Evolutionary conservation across 306 rosid species (phyloP).

Genomic region (Quercus engelmannii): DNA sequence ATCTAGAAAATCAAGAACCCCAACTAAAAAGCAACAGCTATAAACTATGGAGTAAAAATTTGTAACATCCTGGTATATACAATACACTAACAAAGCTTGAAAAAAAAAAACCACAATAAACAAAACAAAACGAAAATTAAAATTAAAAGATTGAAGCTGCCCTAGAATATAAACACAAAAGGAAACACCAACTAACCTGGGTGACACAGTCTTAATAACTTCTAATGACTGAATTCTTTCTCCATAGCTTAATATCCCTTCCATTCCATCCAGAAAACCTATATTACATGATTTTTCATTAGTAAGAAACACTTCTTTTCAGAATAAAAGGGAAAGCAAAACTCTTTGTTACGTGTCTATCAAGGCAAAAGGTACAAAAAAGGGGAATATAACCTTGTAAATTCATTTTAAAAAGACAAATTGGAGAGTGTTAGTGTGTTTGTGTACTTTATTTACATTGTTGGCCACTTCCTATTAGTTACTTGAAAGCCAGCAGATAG

Average conservation of each 20-base stretch:
- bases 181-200: constrained; percentile 41
- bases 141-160: not conserved
- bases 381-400: not conserved
- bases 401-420: not conserved
- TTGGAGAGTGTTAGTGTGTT: not conserved
- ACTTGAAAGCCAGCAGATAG: not conserved
- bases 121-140: not conserved
- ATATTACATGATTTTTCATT: constrained; percentile 21
- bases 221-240: constrained; percentile 25
- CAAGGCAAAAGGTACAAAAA: constrained; percentile 8
- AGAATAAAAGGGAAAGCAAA: constrained; percentile 9
- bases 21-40: not conserved
- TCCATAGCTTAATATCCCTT: constrained; percentile 32
- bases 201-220: constrained; percentile 17
- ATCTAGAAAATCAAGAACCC: no score
- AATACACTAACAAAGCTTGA: not conserved
- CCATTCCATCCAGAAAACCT: constrained; percentile 44
- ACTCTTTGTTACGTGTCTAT: not conserved
- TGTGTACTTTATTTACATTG: not conserved
- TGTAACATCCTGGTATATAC: not conserved
- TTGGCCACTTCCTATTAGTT: not conserved
- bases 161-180: not conserved
- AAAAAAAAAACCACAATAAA: not conserved
- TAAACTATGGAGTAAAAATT: not conserved
- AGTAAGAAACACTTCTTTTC: constrained; percentile 4